Evolutionary conservation across 345 rosid genomes (phyloP).

Genomic region (Heritiera littoralis): DNA sequence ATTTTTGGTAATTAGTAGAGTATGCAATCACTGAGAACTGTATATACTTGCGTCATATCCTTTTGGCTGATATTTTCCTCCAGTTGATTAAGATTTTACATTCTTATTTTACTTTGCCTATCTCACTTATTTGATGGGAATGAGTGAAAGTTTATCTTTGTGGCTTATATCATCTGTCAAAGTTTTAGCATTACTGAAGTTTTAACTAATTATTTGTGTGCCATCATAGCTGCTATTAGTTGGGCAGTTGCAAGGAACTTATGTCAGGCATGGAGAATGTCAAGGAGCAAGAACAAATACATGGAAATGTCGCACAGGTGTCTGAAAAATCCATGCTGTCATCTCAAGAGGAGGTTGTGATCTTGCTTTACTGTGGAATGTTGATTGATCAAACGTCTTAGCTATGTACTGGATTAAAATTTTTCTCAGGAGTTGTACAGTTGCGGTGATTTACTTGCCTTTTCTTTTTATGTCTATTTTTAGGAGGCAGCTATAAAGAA

Average conservation of each 20-base stretch:
- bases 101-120: neutral
- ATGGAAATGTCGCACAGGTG: slow-evolving; percentile 6
- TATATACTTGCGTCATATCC: neutral
- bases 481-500: slow-evolving; percentile 81
- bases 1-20: neutral
- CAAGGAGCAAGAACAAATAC: slow-evolving; percentile 6
- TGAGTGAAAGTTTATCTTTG: neutral
- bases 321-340: slow-evolving; percentile 45
- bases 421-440: neutral
- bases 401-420: neutral
- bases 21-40: neutral
- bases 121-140: neutral
- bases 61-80: neutral
- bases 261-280: slow-evolving; percentile 14
- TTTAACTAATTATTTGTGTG: neutral
- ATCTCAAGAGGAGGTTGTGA: slow-evolving; percentile 63
- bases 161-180: neutral
- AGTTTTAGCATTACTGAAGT: slow-evolving; percentile 1
- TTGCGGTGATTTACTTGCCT: neutral
- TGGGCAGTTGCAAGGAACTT: neutral
- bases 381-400: slow-evolving; percentile 5
- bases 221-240: neutral
- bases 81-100: neutral
- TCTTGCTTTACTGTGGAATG: slow-evolving; percentile 1
- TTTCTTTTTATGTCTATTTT: slow-evolving; percentile 10